A percentile compares a stretch with the other conserved stretches of the same genome.
Evolutionary conservation across 192 early-diverging fungal species (phyloP).

Genomic region (Lobulomyces angularis): DNA sequence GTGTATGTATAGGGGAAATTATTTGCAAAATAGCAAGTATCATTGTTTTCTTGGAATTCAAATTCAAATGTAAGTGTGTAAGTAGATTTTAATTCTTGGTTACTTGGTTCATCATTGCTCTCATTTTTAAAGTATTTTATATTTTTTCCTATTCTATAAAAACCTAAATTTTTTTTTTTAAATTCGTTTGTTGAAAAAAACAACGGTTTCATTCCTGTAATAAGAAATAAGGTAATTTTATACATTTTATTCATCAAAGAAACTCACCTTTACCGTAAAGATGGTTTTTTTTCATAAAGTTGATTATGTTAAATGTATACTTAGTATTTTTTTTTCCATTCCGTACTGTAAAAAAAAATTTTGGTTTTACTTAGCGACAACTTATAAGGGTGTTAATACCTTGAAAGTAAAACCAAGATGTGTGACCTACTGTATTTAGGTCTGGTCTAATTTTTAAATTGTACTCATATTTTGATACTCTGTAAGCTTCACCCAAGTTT

Average conservation of each 20-base stretch:
- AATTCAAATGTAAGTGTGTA: conserved; percentile 22
- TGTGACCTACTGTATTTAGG: conserved; percentile 15
- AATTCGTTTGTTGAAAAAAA: conserved; percentile 18
- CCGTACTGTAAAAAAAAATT: no score
- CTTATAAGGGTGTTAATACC: conserved; percentile 6
- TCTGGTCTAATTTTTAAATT: conserved; percentile 16
- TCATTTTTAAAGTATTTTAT: conserved; percentile 17
- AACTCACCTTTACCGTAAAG: conserved; percentile 15
- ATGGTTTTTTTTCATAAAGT: conserved; percentile 21
- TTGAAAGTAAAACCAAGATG: conserved; percentile 26
- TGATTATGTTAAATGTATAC: conserved; percentile 24
- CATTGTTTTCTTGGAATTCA: conserved; percentile 2
- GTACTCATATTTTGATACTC: conserved; percentile 12
- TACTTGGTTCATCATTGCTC: conserved; percentile 2
- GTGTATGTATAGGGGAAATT: conserved; percentile 35
- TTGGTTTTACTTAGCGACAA: no score
- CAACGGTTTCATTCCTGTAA: conserved; percentile 21
- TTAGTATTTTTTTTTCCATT: no score
- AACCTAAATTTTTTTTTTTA: conserved; percentile 17
- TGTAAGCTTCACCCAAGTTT: conserved; percentile 18
- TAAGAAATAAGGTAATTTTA: no score
- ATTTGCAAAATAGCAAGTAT: conserved; percentile 27
- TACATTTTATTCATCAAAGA: no score
- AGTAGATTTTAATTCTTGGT: no score
- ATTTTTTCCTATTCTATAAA: conserved; percentile 19